Evolutionary conservation across 78 protist species (phyloP).

Genomic region (Monocercomonoides exilis): DNA sequence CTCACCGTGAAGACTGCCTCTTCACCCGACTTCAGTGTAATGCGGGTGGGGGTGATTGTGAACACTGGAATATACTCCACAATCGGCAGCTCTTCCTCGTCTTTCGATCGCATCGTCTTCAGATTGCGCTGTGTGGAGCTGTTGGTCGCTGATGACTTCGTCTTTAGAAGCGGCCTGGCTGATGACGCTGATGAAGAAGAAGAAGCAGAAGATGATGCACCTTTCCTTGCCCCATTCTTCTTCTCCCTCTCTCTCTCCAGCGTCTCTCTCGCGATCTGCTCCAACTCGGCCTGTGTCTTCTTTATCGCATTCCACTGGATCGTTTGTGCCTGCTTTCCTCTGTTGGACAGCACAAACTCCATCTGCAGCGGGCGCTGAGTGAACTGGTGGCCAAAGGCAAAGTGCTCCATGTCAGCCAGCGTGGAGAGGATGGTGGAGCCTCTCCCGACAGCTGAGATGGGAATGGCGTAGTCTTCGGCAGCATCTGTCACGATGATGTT

Average conservation of each 20-base stretch:
- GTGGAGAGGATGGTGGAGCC: not conserved
- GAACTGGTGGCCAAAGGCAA: not conserved
- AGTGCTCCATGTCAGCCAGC: not conserved
- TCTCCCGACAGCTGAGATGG: not conserved
- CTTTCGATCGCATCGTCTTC: too few relatives aligned
- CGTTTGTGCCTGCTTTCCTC: not conserved
- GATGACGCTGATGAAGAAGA: too few relatives aligned
- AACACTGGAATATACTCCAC: not conserved
- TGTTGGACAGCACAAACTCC: not conserved
- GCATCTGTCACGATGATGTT: conserved; percentile 8
- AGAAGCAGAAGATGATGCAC: too few relatives aligned
- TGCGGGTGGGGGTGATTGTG: conserved; percentile 4
- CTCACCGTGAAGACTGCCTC: conserved; percentile 13
- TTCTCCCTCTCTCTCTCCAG: too few relatives aligned
- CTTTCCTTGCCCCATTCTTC: too few relatives aligned
- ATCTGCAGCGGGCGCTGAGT: not conserved
- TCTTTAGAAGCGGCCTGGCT: too few relatives aligned
- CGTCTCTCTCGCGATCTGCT: too few relatives aligned
- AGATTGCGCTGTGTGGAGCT: too few relatives aligned
- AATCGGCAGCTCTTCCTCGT: not conserved
- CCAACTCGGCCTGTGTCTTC: not conserved
- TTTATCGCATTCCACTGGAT: conserved; percentile 1
- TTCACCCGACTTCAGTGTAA: conserved; percentile 1
- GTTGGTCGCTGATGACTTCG: too few relatives aligned
- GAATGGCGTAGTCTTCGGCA: conserved; percentile 3